Evolutionary conservation across 495 filamentous ascomycete genomes (phyloP).

Genomic region (Annulohypoxylon stygium): DNA sequence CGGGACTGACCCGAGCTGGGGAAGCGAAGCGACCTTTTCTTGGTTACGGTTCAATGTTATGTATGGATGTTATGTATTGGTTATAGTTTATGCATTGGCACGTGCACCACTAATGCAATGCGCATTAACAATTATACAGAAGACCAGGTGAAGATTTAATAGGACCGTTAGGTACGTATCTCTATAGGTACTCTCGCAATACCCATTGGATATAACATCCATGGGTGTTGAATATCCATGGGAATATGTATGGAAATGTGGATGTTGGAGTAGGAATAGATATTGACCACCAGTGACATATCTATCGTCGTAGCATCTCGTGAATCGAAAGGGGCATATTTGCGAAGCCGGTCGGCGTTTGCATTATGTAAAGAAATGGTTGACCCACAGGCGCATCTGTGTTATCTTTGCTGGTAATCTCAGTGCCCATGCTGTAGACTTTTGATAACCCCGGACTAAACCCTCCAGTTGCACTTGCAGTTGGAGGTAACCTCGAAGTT

Average conservation of each 20-base stretch:
- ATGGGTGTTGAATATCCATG: too few relatives aligned
- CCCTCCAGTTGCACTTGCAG: constrained; percentile 1
- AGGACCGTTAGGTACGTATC: neutral
- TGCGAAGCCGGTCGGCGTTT: constrained; percentile 13
- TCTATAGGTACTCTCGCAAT: neutral
- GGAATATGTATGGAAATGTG: neutral
- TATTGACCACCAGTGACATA: neutral
- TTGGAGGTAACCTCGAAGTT: neutral
- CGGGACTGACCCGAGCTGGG: constrained; percentile 35
- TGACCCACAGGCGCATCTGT: neutral
- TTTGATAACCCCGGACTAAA: constrained; percentile 6
- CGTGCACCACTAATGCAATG: constrained; percentile 24
- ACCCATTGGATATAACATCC: neutral
- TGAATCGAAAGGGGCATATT: constrained; percentile 1
- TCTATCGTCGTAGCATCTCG: neutral
- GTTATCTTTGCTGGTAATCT: constrained; percentile 4
- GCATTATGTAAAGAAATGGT: constrained; percentile 25
- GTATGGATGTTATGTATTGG: neutral
- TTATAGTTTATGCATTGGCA: constrained; percentile 24
- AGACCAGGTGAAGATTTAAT: neutral
- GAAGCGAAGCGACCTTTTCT: constrained; percentile 10
- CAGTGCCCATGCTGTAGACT: neutral
- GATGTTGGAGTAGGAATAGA: neutral
- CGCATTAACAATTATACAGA: neutral
- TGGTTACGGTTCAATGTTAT: too few relatives aligned